Evolutionary conservation across 2,329 filamentous ascomycete genomes (phyloP).

Genomic region (Fusarium burgessii): DNA sequence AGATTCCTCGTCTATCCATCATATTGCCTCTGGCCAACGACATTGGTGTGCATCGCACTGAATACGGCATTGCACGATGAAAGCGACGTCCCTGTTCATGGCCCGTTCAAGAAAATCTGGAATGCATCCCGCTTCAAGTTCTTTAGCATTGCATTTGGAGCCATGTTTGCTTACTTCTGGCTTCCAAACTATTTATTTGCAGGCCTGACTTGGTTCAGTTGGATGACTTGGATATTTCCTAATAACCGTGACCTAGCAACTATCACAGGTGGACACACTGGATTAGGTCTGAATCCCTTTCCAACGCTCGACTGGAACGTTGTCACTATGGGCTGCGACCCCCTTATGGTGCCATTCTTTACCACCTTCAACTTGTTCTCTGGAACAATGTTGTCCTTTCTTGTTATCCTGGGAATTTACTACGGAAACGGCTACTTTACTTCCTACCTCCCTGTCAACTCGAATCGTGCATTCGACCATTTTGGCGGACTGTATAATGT

Average conservation of each 20-base stretch:
- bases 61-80: constrained; percentile 62
- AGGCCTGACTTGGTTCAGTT: constrained; percentile 62
- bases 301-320: constrained; percentile 60
- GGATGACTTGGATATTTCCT: constrained; percentile 66
- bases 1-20: constrained; percentile 65
- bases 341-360: constrained; percentile 55
- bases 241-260: constrained; percentile 53
- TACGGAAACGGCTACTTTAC: constrained; percentile 53
- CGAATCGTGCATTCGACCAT: constrained; percentile 55
- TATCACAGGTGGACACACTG: constrained; percentile 53
- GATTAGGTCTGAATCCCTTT: constrained; percentile 56
- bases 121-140: constrained; percentile 60
- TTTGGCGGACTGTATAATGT: constrained; percentile 55
- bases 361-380: constrained; percentile 52
- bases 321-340: constrained; percentile 48
- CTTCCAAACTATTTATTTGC: constrained; percentile 65
- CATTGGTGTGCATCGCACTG: constrained; percentile 63
- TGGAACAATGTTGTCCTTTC: constrained; percentile 47
- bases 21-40: constrained; percentile 66
- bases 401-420: constrained; percentile 49
- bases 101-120: constrained; percentile 52
- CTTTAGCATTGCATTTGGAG: constrained; percentile 57
- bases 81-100: constrained; percentile 46
- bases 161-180: constrained; percentile 67
- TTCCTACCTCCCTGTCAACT: constrained; percentile 56